Evolutionary conservation across 805 yeast species (phyloP), one percentile per base, ranked within the genome.

Genomic region (Millerozyma acaciae): DNA sequence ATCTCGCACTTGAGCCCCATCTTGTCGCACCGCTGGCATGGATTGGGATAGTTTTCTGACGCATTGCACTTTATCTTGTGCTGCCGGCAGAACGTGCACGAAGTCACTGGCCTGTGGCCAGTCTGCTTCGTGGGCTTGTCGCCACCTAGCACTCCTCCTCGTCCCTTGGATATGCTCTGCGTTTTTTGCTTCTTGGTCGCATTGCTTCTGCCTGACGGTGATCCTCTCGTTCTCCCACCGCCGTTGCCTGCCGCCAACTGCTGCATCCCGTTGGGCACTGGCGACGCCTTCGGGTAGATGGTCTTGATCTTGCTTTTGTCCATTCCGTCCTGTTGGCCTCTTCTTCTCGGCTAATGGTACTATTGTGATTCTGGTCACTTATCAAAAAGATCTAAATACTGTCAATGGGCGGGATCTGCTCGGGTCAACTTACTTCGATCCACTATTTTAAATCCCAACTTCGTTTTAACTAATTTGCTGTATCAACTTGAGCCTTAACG

Each of bases 31-130:
- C 96, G 60, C 12, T 82, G 73, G 55, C 97, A 89, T 0, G 96
- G 84, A 5, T 68, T 65, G 0, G 96, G 96, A 44, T 74, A 83
- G 42, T 80, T 76, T 15, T 83, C 89, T 3, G 86, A 75, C 1
- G 97, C 97, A 53, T 89, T 86, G 60, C 97, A 89, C 53, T 83
- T 84, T 55, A 89, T 87, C 58, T 89, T 89, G 56, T 88, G 96
- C 53, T 89, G 96, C 32, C 97, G 76, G 53, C 97, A 89, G 54
- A 87, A 93, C 0, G 96, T 85, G 53, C 97, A 89, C 3, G 95
- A 83, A 0, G 95, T 86, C 2, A 88, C 94, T 0, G 96, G 96
- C 35, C 96, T 63, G 49, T 84, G 90, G 12, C 68, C 68, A 1
- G 68, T 55, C 35, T 55, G 62, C 40, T 58, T 60, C 28, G 51